Conservation (phyloP, 2,329 filamentous ascomycete genomes). For the Nothomitra cinnamomea region DNA sequence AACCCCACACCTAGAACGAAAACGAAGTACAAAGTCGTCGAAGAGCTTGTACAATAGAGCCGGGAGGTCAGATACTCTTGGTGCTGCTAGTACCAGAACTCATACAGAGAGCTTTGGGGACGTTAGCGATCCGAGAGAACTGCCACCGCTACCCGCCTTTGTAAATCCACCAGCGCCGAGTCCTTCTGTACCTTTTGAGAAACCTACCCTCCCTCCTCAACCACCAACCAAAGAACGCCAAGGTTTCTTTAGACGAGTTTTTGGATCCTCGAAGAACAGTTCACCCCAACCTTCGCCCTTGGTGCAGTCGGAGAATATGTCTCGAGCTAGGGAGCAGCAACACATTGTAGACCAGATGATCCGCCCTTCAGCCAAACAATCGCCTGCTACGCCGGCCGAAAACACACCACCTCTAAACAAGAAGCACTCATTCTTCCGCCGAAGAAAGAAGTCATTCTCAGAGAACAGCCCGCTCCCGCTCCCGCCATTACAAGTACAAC, state of each 20-base stretch:
- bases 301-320: constrained; percentile 5
- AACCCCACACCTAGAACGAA: constrained; percentile 9
- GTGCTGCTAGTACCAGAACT: neutral
- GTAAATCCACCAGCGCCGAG: constrained; percentile 34
- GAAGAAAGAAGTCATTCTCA: constrained; percentile 75
- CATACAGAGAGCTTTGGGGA: neutral
- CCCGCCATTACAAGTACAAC: constrained; percentile 26
- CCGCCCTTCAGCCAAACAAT: neutral
- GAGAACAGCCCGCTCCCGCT: constrained; percentile 48
- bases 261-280: constrained; percentile 52
- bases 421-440: constrained; percentile 89
- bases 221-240: constrained; percentile 47
- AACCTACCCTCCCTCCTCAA: constrained; percentile 25
- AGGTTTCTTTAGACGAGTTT: constrained; percentile 88
- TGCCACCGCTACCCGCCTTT: constrained; percentile 26
- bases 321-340: neutral
- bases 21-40: constrained; percentile 26
- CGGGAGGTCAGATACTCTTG: neutral
- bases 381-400: neutral
- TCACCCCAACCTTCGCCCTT: constrained; percentile 9
- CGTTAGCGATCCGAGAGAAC: constrained; percentile 4
- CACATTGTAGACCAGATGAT: constrained; percentile 3
- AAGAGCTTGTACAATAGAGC: constrained; percentile 1
- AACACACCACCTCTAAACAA: constrained; percentile 43
- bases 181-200: constrained; percentile 34